A percentile compares a stretch with the other conserved stretches of the same genome.
Evolutionary conservation across 2,329 filamentous ascomycete species (phyloP).

Genomic region (Escovopsis sp.): DNA sequence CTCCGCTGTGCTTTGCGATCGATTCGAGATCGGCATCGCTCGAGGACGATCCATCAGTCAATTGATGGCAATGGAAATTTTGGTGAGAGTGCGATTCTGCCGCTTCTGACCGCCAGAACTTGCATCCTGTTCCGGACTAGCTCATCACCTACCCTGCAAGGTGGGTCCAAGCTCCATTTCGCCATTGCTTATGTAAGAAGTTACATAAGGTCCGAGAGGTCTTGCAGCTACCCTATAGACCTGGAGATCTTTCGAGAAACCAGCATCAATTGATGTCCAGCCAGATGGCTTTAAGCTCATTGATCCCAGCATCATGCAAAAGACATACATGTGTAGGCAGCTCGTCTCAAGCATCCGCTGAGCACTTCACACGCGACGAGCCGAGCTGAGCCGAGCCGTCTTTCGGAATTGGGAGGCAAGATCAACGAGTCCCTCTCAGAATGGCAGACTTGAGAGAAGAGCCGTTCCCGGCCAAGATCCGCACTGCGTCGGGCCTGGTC

Average conservation of each 20-base stretch:
- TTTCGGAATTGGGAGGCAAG: too few species aligned
- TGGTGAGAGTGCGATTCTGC: slow-evolving; percentile 17
- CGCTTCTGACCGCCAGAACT: slow-evolving; percentile 20
- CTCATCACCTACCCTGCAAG: slow-evolving; percentile 10
- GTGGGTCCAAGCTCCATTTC: not conserved
- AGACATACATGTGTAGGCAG: too few species aligned
- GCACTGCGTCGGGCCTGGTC: slow-evolving; percentile 44
- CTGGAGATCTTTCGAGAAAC: not conserved
- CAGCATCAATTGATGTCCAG: too few species aligned
- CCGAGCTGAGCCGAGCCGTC: too few species aligned
- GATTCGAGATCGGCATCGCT: too few species aligned
- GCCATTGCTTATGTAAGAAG: not conserved
- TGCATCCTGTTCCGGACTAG: slow-evolving; percentile 18
- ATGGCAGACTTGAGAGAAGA: slow-evolving; percentile 34
- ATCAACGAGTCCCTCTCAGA: not conserved
- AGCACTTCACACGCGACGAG: not conserved
- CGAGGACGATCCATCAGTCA: too few species aligned
- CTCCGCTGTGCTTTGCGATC: too few species aligned
- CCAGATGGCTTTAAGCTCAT: too few species aligned
- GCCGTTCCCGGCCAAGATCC: slow-evolving; percentile 55
- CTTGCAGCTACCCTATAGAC: slow-evolving; percentile 2
- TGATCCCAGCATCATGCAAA: too few species aligned
- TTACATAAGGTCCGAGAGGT: not conserved
- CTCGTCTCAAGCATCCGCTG: too few species aligned
- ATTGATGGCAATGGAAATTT: slow-evolving; percentile 4